phyloP scores from a whole-genome alignment of 192 early-diverging fungal species.

The Coemansia nantahalensis region DNA sequence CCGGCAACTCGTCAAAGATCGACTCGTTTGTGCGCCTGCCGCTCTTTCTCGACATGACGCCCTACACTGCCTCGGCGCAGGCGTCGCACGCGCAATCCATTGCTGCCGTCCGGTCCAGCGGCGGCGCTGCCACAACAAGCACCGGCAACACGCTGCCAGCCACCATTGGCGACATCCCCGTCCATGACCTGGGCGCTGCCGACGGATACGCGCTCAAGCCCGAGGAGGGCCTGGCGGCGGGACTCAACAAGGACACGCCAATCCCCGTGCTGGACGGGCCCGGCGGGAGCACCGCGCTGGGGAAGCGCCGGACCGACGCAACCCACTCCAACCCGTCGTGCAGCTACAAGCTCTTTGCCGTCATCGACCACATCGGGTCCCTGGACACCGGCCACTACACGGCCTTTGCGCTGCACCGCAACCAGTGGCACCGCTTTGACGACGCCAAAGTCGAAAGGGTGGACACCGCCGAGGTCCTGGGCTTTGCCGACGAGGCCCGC shows the following conservation, averaged over 20 bases:
- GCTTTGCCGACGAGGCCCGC: constrained; percentile 55
- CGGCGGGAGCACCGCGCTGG: constrained; percentile 22
- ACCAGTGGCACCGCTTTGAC: constrained; percentile 88
- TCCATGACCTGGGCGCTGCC: constrained; percentile 3
- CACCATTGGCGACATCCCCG: constrained; percentile 15
- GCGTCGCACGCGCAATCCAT: constrained; percentile 45
- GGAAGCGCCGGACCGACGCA: constrained; percentile 30
- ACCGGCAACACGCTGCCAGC: constrained; percentile 42
- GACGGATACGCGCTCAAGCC: background rate
- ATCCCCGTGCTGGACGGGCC: constrained; percentile 33
- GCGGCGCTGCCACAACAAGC: constrained; percentile 27
- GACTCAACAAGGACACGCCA: constrained; percentile 17
- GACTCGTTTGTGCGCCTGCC: constrained; percentile 87
- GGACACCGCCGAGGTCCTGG: constrained; percentile 70
- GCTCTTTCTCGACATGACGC: constrained; percentile 84
- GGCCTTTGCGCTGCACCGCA: constrained; percentile 72
- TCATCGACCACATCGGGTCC: constrained; percentile 87
- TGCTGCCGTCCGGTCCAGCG: constrained; percentile 28
- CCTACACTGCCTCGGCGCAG: constrained; percentile 70
- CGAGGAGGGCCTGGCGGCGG: background rate
- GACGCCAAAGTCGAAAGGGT: constrained; percentile 75
- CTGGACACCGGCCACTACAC: constrained; percentile 97
- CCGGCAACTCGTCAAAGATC: constrained; percentile 61
- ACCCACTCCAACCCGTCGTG: constrained; percentile 62
- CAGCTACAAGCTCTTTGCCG: constrained; percentile 84